phyloP scores from a whole-genome alignment of 2,329 filamentous ascomycete species.

The Myriangium duriaei region DNA sequence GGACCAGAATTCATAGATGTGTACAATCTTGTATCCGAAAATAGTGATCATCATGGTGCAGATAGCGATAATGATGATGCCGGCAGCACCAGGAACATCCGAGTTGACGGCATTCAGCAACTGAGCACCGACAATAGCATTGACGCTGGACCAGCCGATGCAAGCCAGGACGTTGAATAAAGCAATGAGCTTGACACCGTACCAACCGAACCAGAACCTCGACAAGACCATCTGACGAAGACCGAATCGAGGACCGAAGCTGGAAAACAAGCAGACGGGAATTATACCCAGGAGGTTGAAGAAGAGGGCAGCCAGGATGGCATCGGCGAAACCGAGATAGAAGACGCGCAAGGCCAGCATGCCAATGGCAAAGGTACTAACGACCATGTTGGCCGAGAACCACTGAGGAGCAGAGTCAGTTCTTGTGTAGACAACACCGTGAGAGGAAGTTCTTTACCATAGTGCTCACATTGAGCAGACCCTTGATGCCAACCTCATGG shows the following conservation, averaged over 20 bases:
- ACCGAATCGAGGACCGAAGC: constrained; percentile 61
- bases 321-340: constrained; percentile 58
- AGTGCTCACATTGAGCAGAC: constrained; percentile 53
- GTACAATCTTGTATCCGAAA: constrained; percentile 64
- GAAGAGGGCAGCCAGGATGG: constrained; percentile 58
- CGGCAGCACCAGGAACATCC: constrained; percentile 57
- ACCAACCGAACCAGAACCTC: constrained; percentile 64
- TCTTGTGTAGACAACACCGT: neutral
- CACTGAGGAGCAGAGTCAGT: constrained; percentile 39
- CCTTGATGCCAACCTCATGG: constrained; percentile 42
- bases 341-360: constrained; percentile 59
- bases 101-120: constrained; percentile 61
- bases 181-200: constrained; percentile 53
- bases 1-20: constrained; percentile 61
- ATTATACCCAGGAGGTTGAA: constrained; percentile 62
- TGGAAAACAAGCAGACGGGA: constrained; percentile 65
- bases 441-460: constrained; percentile 40
- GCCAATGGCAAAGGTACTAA: constrained; percentile 64
- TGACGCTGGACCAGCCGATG: constrained; percentile 64
- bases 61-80: constrained; percentile 60
- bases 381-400: constrained; percentile 67
- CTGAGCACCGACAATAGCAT: constrained; percentile 68
- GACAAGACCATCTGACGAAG: constrained; percentile 72
- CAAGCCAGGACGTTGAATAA: constrained; percentile 59
- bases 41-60: constrained; percentile 58